These are phyloP conservation scores for Teratosphaeria destructans DNA, from an alignment of 2,329 filamentous ascomycete species.

Conservation along the genomic window DNA sequence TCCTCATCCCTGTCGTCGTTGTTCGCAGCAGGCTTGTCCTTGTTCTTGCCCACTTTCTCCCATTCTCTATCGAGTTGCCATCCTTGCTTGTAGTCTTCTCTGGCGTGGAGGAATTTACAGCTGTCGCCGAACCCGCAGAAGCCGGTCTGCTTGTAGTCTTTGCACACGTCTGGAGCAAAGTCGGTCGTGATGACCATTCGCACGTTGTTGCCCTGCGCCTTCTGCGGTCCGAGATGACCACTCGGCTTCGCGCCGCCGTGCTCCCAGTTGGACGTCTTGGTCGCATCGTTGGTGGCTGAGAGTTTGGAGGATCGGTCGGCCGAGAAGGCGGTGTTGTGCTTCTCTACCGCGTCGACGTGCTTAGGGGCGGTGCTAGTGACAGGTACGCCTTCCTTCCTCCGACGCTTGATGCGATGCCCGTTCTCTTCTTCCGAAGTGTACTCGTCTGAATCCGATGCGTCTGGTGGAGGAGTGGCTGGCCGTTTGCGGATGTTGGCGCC, in stretches of 20 bases:
- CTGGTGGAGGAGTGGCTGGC: conserved; percentile 64
- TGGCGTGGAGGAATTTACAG: conserved; percentile 70
- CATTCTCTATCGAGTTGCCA: conserved; percentile 95
- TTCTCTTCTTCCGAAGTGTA: conserved; percentile 64
- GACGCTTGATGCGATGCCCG: conserved; percentile 68
- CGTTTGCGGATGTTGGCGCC: conserved; percentile 72
- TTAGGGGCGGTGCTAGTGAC: conserved; percentile 54
- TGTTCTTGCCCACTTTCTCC: conserved; percentile 68
- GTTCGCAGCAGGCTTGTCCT: conserved; percentile 45
- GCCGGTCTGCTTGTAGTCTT: conserved; percentile 79
- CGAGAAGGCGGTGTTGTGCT: conserved; percentile 33
- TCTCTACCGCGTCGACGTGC: conserved; percentile 23
- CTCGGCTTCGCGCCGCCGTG: conserved; percentile 58
- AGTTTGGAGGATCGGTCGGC: conserved; percentile 55
- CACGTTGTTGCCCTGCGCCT: conserved; percentile 73
- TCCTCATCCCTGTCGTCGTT: conserved; percentile 51
- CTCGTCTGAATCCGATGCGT: conserved; percentile 38
- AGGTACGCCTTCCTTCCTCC: conserved; percentile 56
- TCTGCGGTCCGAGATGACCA: conserved; percentile 67
- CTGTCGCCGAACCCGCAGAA: conserved; percentile 65
- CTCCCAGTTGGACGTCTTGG: conserved; percentile 81
- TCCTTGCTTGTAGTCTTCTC: conserved; percentile 75
- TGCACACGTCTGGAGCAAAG: conserved; percentile 87
- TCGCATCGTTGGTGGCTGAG: conserved; percentile 70
- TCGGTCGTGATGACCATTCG: conserved; percentile 84